Conservation (phyloP, 1,139 yeast genomes). For the Blastobotrys raffinosifermentans region DNA sequence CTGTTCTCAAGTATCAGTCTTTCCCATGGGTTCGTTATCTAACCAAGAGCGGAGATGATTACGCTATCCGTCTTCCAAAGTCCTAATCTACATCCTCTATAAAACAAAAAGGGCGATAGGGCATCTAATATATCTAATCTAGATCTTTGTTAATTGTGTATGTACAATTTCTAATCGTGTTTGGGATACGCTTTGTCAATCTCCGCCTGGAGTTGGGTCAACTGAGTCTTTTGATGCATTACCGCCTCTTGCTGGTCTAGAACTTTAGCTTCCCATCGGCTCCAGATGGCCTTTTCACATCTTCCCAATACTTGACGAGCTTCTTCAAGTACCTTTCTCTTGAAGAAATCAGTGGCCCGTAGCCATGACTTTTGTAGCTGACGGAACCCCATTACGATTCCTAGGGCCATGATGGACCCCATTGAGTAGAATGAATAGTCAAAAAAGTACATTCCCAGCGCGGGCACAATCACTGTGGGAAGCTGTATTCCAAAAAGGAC, state of each 20-base stretch:
- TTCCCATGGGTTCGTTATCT: conserved; percentile 93
- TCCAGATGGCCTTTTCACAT: conserved; percentile 24
- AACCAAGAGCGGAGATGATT: conserved; percentile 86
- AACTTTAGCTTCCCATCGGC: conserved; percentile 32
- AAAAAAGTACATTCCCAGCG: conserved; percentile 29
- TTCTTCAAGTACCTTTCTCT: conserved; percentile 22
- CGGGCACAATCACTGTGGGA: conserved; percentile 30
- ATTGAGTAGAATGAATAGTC: conserved; percentile 32
- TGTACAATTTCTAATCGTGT: not conserved
- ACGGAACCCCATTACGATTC: conserved; percentile 33
- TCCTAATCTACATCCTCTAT: conserved; percentile 1
- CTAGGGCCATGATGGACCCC: conserved; percentile 36
- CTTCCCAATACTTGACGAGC: conserved; percentile 20
- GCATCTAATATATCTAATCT: conserved; percentile 8
- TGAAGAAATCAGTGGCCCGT: conserved; percentile 24
- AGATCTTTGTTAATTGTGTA: conserved; percentile 1
- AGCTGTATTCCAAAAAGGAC: conserved; percentile 32
- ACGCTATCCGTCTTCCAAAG: conserved; percentile 52
- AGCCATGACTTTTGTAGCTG: conserved; percentile 34
- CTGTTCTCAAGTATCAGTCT: conserved; percentile 78
- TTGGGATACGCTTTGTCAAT: conserved; percentile 5
- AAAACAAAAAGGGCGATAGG: not conserved
- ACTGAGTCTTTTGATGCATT: conserved; percentile 17
- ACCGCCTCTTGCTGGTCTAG: conserved; percentile 22
- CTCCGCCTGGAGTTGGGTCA: conserved; percentile 17